These are phyloP conservation scores for Schizothecium vesticola DNA, from an alignment of 495 filamentous ascomycete species.

Conservation along the genomic window DNA sequence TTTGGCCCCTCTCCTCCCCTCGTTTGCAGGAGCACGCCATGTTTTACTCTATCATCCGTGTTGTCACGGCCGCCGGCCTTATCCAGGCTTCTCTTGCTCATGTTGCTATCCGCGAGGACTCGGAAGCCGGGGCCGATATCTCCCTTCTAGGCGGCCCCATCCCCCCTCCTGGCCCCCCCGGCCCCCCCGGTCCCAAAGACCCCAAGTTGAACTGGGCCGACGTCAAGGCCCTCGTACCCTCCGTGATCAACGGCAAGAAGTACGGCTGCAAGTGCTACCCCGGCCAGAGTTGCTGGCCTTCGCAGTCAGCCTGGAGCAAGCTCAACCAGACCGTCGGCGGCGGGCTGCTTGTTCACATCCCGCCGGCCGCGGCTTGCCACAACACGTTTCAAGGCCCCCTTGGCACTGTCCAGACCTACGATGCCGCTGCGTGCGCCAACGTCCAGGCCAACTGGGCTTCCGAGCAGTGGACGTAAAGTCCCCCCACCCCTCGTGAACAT, in stretches of 20 bases:
- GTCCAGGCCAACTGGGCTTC: conserved; percentile 21
- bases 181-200: not conserved
- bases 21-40: not conserved
- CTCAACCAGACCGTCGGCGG: conserved; percentile 30
- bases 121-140: not conserved
- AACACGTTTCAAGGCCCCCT: conserved; percentile 21
- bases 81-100: not conserved
- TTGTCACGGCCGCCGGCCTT: not conserved
- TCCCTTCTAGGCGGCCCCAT: not conserved
- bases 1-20: not conserved
- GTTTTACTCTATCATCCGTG: not conserved
- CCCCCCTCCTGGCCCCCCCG: not conserved
- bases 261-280: conserved; percentile 35
- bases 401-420: conserved; percentile 27
- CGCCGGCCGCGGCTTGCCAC: conserved; percentile 27
- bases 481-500: no score
- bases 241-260: conserved; percentile 14
- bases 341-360: conserved; percentile 20
- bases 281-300: conserved; percentile 34
- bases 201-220: conserved; percentile 16
- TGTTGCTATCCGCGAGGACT: not conserved
- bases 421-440: conserved; percentile 24
- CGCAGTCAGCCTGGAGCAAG: conserved; percentile 19
- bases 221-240: not conserved
- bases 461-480: conserved; percentile 27